Conservation (phyloP, 2,329 filamentous ascomycete species). For the Epichloe typhina region DNA sequence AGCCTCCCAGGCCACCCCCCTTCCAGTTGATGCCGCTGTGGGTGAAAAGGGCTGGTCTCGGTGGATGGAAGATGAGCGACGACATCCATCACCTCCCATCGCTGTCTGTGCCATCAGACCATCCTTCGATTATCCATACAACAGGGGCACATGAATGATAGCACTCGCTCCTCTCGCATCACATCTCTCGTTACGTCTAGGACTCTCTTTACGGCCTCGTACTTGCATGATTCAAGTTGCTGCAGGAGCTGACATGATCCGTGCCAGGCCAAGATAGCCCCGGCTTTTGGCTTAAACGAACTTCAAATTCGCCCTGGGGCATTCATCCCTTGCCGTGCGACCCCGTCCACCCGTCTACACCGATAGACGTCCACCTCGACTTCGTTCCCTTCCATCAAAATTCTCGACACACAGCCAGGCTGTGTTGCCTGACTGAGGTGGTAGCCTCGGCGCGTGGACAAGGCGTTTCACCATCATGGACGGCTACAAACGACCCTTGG, state of each 20-base stretch:
- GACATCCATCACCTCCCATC: no score
- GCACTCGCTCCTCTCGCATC: not conserved
- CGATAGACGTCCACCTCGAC: not conserved
- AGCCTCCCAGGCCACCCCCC: no score
- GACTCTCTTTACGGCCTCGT: not conserved
- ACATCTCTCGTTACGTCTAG: not conserved
- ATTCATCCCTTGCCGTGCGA: not conserved
- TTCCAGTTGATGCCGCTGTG: no score
- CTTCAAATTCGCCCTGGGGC: not conserved
- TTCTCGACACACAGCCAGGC: not conserved
- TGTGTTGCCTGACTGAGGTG: not conserved
- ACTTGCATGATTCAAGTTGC: not conserved
- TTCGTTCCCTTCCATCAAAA: not conserved
- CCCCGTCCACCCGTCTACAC: not conserved
- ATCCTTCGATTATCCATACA: not conserved
- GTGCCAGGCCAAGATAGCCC: constrained; percentile 3
- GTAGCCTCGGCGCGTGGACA: not conserved
- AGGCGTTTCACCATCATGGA: constrained; percentile 15
- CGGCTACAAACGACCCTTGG: constrained; percentile 33
- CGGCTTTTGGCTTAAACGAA: not conserved
- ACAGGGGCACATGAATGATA: not conserved
- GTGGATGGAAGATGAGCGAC: no score
- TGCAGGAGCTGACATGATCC: constrained; percentile 9
- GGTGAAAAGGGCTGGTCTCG: no score
- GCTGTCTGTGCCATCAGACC: not conserved